Percentiles rank a stretch among this genome's conserved stretches.
phyloP scores from a whole-genome alignment of 345 rosid species.

The Crucihimalaya himalaica region DNA sequence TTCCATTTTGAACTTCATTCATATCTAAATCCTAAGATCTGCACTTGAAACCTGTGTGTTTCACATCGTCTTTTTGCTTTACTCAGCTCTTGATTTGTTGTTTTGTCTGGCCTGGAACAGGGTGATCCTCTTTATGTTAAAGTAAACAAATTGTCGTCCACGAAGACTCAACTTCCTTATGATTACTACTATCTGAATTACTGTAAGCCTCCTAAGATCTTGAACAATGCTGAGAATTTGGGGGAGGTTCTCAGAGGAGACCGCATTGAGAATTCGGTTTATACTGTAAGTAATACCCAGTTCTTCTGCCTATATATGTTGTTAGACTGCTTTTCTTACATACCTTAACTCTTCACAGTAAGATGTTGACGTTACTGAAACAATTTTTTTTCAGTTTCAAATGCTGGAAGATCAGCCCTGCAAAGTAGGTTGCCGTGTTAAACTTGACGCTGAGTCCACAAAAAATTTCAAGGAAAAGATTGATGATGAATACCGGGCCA shows the following conservation, averaged over 20 bases:
- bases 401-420: slow-evolving; percentile 91
- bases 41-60: not conserved
- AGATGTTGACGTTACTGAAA: slow-evolving; percentile 15
- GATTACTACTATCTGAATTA: slow-evolving; percentile 83
- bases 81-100: slow-evolving; percentile 22
- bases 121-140: slow-evolving; percentile 65
- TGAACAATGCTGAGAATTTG: slow-evolving; percentile 80
- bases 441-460: slow-evolving; percentile 68
- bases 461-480: slow-evolving; percentile 95
- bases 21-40: slow-evolving; percentile 15
- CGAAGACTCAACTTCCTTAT: slow-evolving; percentile 95
- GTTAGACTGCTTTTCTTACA: not conserved
- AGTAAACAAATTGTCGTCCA: slow-evolving; percentile 97
- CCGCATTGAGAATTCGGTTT: slow-evolving; percentile 92
- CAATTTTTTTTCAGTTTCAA: slow-evolving; percentile 59
- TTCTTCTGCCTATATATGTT: slow-evolving; percentile 6
- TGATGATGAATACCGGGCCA: slow-evolving; percentile 88
- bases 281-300: slow-evolving; percentile 52
- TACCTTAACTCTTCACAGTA: not conserved
- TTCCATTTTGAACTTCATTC: not conserved
- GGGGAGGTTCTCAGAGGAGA: slow-evolving; percentile 98
- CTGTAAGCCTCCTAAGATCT: slow-evolving; percentile 72
- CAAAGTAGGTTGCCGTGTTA: slow-evolving; percentile 64
- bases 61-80: not conserved
- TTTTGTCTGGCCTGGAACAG: slow-evolving; percentile 42